Evolutionary conservation across 345 rosid genomes (phyloP).

Genomic region (Mallotus nudiflorus): DNA sequence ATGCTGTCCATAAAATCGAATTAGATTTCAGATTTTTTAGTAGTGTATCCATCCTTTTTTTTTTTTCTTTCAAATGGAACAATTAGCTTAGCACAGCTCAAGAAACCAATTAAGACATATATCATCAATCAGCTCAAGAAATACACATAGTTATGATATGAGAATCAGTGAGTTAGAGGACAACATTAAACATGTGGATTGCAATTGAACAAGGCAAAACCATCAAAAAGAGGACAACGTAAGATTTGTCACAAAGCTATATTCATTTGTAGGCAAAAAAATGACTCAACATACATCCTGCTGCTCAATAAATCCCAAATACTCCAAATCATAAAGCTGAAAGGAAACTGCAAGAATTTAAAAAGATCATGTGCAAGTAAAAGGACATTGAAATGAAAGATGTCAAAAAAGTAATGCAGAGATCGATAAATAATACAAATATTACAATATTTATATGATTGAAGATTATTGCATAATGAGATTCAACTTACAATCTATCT

Average conservation of each 20-base stretch:
- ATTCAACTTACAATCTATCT: slow-evolving; percentile 76
- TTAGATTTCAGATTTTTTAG: no score
- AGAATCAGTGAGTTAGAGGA: no score
- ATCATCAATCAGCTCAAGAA: no score
- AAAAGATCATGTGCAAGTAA: slow-evolving; percentile 1
- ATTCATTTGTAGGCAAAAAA: neutral
- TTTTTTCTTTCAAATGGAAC: no score
- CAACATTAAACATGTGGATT: no score
- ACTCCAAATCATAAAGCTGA: slow-evolving; percentile 89
- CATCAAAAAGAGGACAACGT: no score
- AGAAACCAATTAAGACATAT: no score
- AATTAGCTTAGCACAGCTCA: no score
- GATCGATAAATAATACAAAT: neutral
- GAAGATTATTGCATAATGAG: neutral
- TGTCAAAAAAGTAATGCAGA: neutral
- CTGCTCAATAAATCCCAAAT: slow-evolving; percentile 90
- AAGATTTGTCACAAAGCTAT: neutral
- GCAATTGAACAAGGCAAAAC: no score
- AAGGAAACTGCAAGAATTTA: slow-evolving; percentile 73
- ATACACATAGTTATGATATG: no score
- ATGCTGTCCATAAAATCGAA: no score
- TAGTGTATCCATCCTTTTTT: no score
- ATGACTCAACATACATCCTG: slow-evolving; percentile 61
- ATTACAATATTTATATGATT: neutral
- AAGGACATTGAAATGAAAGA: neutral